Conservation (phyloP, 2,329 filamentous ascomycete species). For the Stemphylium vesicarium region DNA sequence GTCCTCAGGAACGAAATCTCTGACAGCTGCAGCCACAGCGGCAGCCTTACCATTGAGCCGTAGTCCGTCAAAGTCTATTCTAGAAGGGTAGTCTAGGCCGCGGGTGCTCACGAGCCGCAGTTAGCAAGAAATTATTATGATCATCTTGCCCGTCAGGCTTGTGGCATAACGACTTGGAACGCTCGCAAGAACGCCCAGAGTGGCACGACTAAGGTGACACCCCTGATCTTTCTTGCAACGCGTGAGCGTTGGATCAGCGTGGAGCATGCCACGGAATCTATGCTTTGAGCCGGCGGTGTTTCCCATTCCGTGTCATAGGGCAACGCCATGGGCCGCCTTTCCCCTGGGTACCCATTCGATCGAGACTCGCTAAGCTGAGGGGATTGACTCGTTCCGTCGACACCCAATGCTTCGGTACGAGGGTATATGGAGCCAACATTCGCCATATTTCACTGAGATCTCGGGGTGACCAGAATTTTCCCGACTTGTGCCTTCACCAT, state of each 20-base stretch:
- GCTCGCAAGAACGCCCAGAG: neutral
- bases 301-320: constrained; percentile 2
- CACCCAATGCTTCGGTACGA: constrained; percentile 13
- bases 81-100: neutral
- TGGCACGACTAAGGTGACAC: neutral
- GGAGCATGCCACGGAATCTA: constrained; percentile 2
- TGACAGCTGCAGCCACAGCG: constrained; percentile 2
- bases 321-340: constrained; percentile 11
- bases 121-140: neutral
- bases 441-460: constrained; percentile 12
- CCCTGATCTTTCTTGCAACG: neutral
- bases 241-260: constrained; percentile 6
- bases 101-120: constrained; percentile 2
- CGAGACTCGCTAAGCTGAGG: constrained; percentile 11
- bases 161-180: neutral
- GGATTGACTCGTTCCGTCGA: constrained; percentile 5
- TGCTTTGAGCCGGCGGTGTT: constrained; percentile 5
- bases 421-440: constrained; percentile 23
- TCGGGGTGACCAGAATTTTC: constrained; percentile 24
- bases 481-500: constrained; percentile 21
- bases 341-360: constrained; percentile 13
- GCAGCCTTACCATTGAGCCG: neutral
- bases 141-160: neutral
- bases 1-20: constrained; percentile 2
- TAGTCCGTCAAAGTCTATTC: neutral